A percentile compares a stretch with the other conserved stretches of the same genome.
These are phyloP conservation scores for Botrytis elliptica DNA, from an alignment of 2,329 filamentous ascomycete genomes.

Conservation along the genomic window DNA sequence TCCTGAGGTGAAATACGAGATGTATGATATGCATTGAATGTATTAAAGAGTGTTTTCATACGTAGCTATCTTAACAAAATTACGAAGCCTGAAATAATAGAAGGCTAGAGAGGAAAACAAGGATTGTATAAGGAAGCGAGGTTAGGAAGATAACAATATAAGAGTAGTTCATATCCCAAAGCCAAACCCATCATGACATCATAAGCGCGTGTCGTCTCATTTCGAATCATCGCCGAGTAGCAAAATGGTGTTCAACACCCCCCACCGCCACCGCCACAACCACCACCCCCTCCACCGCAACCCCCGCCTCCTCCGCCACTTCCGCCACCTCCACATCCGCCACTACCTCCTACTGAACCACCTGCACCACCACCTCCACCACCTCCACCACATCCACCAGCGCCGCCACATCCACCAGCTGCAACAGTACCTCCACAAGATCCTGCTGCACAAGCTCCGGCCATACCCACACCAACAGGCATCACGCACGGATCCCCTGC, in stretches of 20 bases:
- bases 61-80: too few relatives aligned
- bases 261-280: neutral
- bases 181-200: neutral
- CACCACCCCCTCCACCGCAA: neutral
- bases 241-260: neutral
- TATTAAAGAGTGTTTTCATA: too few relatives aligned
- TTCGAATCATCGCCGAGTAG: neutral
- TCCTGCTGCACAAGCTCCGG: conserved; percentile 47
- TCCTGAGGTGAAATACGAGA: too few relatives aligned
- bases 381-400: conserved; percentile 28
- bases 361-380: conserved; percentile 17
- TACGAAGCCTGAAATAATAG: neutral
- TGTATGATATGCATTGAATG: too few relatives aligned
- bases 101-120: neutral
- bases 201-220: neutral
- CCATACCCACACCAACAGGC: conserved; percentile 40
- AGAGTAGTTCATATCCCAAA: neutral
- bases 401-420: conserved; percentile 45
- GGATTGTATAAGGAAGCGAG: neutral
- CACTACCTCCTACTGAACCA: conserved; percentile 9
- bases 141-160: neutral
- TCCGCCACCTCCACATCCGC: neutral
- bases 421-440: conserved; percentile 47
- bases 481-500: conserved; percentile 45
- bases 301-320: neutral